Conservation (phyloP, 176 grass and related monocot species). For the Thinopyrum elongatum region DNA sequence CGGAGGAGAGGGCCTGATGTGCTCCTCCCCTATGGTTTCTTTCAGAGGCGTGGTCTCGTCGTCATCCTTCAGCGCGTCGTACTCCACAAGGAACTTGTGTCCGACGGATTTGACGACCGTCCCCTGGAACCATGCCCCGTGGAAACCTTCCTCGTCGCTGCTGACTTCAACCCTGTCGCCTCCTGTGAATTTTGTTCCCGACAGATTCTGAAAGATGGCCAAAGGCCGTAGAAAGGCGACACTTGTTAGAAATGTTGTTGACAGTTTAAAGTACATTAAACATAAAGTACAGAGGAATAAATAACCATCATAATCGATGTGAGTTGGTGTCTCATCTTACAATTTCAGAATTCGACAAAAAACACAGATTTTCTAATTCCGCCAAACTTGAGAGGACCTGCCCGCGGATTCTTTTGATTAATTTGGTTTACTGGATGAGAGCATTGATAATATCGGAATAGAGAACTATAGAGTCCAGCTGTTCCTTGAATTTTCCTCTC, state of each 20-base stretch:
- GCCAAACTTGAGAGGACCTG: neutral
- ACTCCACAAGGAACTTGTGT: conserved; percentile 58
- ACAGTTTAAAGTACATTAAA: neutral
- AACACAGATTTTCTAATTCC: neutral
- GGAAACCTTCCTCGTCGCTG: conserved; percentile 75
- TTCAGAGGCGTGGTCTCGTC: conserved; percentile 57
- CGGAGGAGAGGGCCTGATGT: conserved; percentile 63
- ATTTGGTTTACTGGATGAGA: neutral
- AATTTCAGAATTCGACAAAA: neutral
- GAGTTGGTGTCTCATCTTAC: neutral
- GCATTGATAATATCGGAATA: neutral
- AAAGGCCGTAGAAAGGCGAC: neutral
- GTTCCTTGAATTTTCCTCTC: neutral
- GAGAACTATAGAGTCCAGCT: neutral
- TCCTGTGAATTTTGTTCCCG: conserved; percentile 33
- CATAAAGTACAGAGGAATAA: neutral
- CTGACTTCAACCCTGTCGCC: conserved; percentile 60
- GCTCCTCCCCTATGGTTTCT: conserved; percentile 49
- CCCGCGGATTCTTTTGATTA: neutral
- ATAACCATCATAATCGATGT: neutral
- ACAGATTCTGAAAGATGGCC: conserved; percentile 36
- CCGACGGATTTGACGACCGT: conserved; percentile 47
- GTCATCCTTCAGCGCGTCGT: conserved; percentile 52
- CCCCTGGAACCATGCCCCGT: conserved; percentile 64
- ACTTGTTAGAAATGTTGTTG: neutral